Evolutionary conservation across 306 rosid genomes (phyloP), one percentile per base, ranked within the genome.

Genomic region (Prinsepia uniflora): DNA sequence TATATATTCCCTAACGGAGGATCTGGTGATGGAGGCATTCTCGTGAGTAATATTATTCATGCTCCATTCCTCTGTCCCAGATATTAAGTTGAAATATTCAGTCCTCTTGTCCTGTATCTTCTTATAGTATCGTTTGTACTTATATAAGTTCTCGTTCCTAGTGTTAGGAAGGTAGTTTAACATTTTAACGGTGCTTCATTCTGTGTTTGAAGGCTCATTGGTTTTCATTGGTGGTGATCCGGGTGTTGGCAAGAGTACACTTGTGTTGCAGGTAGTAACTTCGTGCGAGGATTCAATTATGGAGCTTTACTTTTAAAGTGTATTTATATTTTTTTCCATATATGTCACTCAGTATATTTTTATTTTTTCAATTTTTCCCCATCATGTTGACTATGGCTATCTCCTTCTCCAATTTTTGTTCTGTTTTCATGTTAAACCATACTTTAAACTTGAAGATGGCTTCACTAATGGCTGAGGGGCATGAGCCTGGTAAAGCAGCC

Each of bases 191-290:
- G 48, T 58, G 40, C 58, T 12, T 71, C 76, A 48, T 54, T 77
- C 66, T 85, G 67, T 60, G 60, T 76, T 83, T 81, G 78, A 83
- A 93, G 98, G 98, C 71, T 94, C 96, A 70, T 81, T 94, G 84
- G 83, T 80, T 81, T 84, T 94, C 73, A 79, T 94, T 68, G 87
- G 98, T 44, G 98, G 98, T 65, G 98, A 94, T 78, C 97, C 98
- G 74, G 98, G 98, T 72, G 87, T 94, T 79, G 98, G 98, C 77
- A 94, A 94, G 84, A 94, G 98, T 80, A 94, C 98, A n/a, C 83
- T 90, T 70, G 19, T 84, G 79, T 78, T 94, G 87, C 98, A 94
- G 98, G 98, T 94, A 73, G 19, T 52, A 57, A 5, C 22, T 65
- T 42, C 42, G 41, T 55, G 59, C 71, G 17, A 60, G 74, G 77